phyloP scores from a whole-genome alignment of 805 yeast genomes.

The Phaffomyces opuntiae region DNA sequence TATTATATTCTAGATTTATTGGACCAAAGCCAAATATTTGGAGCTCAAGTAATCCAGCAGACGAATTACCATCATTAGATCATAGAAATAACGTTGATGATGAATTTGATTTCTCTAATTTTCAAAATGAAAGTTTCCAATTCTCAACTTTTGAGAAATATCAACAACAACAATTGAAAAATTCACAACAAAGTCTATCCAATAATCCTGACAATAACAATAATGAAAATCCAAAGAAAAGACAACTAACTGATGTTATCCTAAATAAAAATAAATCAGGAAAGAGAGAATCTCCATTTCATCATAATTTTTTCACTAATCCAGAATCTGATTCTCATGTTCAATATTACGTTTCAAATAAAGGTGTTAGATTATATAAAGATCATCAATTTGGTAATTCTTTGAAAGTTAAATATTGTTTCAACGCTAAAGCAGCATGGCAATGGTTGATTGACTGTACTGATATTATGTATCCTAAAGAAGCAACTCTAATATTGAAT shows the following conservation, averaged over 20 bases:
- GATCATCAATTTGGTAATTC: constrained; percentile 30
- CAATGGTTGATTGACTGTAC: constrained; percentile 94
- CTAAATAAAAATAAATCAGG: constrained; percentile 7
- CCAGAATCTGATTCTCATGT: constrained; percentile 80
- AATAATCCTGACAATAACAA: too few species aligned
- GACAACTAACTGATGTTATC: neutral
- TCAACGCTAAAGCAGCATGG: constrained; percentile 69
- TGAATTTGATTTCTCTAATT: constrained; percentile 29
- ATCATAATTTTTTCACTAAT: constrained; percentile 73
- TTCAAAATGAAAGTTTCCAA: constrained; percentile 7
- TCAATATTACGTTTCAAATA: constrained; percentile 66
- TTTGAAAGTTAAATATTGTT: constrained; percentile 34
- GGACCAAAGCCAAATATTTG: constrained; percentile 69
- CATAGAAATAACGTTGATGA: constrained; percentile 27
- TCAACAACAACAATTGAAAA: neutral
- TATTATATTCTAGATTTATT: constrained; percentile 55
- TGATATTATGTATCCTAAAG: constrained; percentile 47
- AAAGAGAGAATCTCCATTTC: constrained; percentile 49
- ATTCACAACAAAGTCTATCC: neutral
- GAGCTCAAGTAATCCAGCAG: constrained; percentile 50
- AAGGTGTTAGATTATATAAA: constrained; percentile 57
- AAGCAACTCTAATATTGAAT: constrained; percentile 47
- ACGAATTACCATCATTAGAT: constrained; percentile 34
- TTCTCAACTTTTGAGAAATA: constrained; percentile 5
- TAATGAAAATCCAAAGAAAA: neutral